These are phyloP conservation scores for Blumeriella jaapii DNA, from an alignment of 2,329 filamentous ascomycete species.

Conservation along the genomic window DNA sequence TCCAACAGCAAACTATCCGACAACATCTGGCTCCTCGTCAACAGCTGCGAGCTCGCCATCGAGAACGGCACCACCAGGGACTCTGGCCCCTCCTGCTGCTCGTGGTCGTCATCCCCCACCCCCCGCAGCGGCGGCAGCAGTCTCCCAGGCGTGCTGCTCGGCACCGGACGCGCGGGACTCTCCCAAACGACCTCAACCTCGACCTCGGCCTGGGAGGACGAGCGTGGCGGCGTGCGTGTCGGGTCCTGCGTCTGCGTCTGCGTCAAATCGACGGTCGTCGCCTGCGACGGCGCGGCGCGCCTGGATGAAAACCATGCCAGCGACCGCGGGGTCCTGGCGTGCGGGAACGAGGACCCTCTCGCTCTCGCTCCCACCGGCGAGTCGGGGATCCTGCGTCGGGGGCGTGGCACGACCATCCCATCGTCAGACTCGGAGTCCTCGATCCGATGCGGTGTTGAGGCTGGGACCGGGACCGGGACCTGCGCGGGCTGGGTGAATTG, in stretches of 20 bases:
- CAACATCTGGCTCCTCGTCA: constrained; percentile 41
- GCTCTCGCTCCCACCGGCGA: background rate
- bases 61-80: constrained; percentile 18
- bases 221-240: background rate
- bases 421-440: background rate
- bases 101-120: background rate
- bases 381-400: too few species aligned
- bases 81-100: constrained; percentile 5
- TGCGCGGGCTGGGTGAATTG: constrained; percentile 18
- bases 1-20: constrained; percentile 36
- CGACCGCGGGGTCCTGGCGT: background rate
- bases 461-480: background rate
- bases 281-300: constrained; percentile 19
- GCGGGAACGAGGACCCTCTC: constrained; percentile 1
- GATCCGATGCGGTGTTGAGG: background rate
- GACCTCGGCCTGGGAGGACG: background rate
- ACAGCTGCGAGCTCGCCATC: constrained; percentile 29
- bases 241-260: constrained; percentile 16
- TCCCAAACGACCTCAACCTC: constrained; percentile 21
- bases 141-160: constrained; percentile 15
- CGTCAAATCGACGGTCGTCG: constrained; percentile 25
- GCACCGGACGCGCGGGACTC: constrained; percentile 18
- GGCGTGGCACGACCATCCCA: too few species aligned
- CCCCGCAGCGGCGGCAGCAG: constrained; percentile 11
- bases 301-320: background rate